Percentiles rank a stretch among this genome's conserved stretches.
Evolutionary conservation across 108 stramenopile genomes (phyloP).

Genomic region (Fistulifera solaris): DNA sequence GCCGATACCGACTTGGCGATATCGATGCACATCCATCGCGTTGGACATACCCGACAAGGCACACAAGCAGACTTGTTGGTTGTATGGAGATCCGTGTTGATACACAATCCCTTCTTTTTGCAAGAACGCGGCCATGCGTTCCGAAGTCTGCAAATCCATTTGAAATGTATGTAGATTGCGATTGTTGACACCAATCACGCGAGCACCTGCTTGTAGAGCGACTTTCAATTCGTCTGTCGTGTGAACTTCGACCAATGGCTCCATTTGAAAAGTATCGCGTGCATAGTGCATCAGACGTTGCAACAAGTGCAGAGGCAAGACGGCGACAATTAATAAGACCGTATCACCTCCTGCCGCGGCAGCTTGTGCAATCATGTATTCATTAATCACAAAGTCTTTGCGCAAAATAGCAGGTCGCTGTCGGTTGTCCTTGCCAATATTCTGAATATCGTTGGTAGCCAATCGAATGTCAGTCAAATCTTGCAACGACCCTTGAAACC

Average conservation of each 20-base stretch:
- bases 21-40: slow-evolving; percentile 76
- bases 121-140: slow-evolving; percentile 59
- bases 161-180: slow-evolving; percentile 97
- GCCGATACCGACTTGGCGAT: slow-evolving; percentile 69
- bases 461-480: slow-evolving; percentile 69
- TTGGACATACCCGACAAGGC: slow-evolving; percentile 87
- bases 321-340: slow-evolving; percentile 91
- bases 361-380: slow-evolving; percentile 92
- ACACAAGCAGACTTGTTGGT: slow-evolving; percentile 38
- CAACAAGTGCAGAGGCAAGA: slow-evolving; percentile 60
- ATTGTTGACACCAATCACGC: slow-evolving; percentile 97
- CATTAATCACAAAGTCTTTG: slow-evolving; percentile 90
- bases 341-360: slow-evolving; percentile 91
- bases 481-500: slow-evolving; percentile 88
- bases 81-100: slow-evolving; percentile 30
- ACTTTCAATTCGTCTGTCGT: slow-evolving; percentile 83
- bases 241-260: slow-evolving; percentile 96
- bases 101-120: slow-evolving; percentile 34
- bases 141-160: slow-evolving; percentile 87
- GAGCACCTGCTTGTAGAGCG: slow-evolving; percentile 81
- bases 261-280: slow-evolving; percentile 70
- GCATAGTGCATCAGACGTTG: slow-evolving; percentile 64
- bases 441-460: slow-evolving; percentile 18
- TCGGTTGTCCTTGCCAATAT: neutral
- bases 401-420: slow-evolving; percentile 81